These are phyloP conservation scores for Globisporangium uncinulatum DNA, from an alignment of 352 stramenopile genomes.

Conservation along the genomic window DNA sequence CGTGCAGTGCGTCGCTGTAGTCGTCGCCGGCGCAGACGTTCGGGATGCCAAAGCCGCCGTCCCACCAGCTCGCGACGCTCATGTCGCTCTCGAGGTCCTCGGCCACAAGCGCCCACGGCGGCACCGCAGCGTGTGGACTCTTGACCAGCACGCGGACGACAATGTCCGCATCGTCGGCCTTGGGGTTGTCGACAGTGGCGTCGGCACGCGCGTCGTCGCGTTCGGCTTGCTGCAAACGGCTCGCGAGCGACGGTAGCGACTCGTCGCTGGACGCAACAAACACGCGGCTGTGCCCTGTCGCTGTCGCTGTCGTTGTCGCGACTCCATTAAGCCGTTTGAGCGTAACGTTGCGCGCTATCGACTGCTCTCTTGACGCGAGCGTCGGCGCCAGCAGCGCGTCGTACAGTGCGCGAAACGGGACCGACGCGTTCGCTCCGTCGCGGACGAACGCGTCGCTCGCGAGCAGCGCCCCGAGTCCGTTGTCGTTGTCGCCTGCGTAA, in stretches of 20 bases:
- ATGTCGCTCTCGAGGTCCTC: conserved; percentile 50
- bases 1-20: conserved; percentile 27
- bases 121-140: conserved; percentile 41
- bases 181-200: background rate
- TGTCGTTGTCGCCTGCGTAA: conserved; percentile 20
- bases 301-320: background rate
- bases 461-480: conserved; percentile 26
- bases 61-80: conserved; percentile 79
- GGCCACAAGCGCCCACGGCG: conserved; percentile 61
- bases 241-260: conserved; percentile 6
- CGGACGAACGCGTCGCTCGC: conserved; percentile 30
- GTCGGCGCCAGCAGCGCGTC: conserved; percentile 37
- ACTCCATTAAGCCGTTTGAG: conserved; percentile 14
- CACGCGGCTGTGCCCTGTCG: conserved; percentile 9
- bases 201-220: background rate
- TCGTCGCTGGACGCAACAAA: conserved; percentile 1
- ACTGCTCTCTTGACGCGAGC: conserved; percentile 22
- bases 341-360: conserved; percentile 22
- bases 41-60: conserved; percentile 61
- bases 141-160: conserved; percentile 49
- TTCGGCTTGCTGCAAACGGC: background rate
- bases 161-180: conserved; percentile 6
- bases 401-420: conserved; percentile 31
- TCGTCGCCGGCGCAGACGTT: conserved; percentile 70
- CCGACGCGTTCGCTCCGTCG: conserved; percentile 32